Base-by-base conservation (phyloP, 2,329 filamentous ascomycete species). In the Pseudogymnoascus sp. region DNA sequence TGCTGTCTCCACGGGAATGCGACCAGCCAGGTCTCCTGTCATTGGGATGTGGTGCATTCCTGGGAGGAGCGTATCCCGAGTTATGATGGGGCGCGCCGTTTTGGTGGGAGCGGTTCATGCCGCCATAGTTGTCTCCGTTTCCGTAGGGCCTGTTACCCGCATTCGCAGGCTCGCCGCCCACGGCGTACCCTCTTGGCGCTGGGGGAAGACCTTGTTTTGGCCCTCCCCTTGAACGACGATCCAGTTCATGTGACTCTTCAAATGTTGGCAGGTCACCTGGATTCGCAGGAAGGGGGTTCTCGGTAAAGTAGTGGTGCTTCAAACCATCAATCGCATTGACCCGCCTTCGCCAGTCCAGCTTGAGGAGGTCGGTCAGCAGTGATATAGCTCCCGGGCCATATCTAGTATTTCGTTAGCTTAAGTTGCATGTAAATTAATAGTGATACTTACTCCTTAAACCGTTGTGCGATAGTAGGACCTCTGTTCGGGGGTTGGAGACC, bases 171-270 rank as follows among this genome's bases (percentile, higher is more conserved):
- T 79, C 84, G 69, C 91, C 85, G 11, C 93, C 93, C 2, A 96
- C 92, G 1, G 90, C 92, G 3, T 91, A 93, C 10, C 92, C 93
- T 67, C 93, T 92, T 0, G 94, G 94, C 0, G 93, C 94, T 10
- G 94, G 93, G 3, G 93, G 93, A 9, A 93, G 81, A 21, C 87
- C 88, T 21, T 88, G 88, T 70, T 90, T 90, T 69, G 94, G 88
- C 63, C 92, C 89, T 66, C 95, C 88, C 68, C 92, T 93, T 74
- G 93, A 95, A 72, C 92, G 85, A 59, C 93, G 84, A 72, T 99
- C 94, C n/a, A 97, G 79, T 74, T 99, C 94, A 74, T 99, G 94
- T 47, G 92, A 96, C 69, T 97, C 93, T 71, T 96, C 90, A 70
- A 96, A 97, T 13, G 79, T 83, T 1, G 94, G 94, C n/a, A 99